Conservation (phyloP, 306 rosid genomes). For the Begonia fuchsioides region DNA sequence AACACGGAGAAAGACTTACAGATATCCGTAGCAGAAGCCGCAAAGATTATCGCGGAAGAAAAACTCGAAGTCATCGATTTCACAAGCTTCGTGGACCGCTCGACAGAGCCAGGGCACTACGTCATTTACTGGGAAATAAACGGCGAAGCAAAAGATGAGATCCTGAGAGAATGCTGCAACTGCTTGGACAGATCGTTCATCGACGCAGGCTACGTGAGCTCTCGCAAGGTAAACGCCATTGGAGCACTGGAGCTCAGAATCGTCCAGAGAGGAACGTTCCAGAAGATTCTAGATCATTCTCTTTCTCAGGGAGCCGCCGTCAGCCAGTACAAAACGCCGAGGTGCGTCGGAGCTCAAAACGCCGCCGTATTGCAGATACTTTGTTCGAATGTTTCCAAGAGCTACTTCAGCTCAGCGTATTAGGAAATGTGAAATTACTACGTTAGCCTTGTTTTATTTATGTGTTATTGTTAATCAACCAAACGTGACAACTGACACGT, state of each 20-base stretch:
- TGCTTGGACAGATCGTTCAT: conserved; percentile 62
- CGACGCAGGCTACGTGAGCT: conserved; percentile 79
- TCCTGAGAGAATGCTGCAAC: conserved; percentile 37
- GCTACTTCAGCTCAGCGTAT: conserved; percentile 22
- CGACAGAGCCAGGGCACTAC: conserved; percentile 50
- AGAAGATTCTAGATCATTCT: conserved; percentile 52
- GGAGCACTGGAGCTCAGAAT: conserved; percentile 65
- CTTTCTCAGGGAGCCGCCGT: conserved; percentile 53
- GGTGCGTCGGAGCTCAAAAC: conserved; percentile 38
- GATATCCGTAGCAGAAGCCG: conserved; percentile 55
- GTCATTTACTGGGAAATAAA: conserved; percentile 74
- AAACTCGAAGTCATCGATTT: conserved; percentile 53
- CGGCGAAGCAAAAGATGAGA: conserved; percentile 41
- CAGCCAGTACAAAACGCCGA: conserved; percentile 83
- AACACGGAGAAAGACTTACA: conserved; percentile 89
- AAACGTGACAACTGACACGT: too few relatives aligned
- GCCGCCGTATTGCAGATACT: too few relatives aligned
- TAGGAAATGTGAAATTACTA: background rate
- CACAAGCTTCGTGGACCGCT: conserved; percentile 50
- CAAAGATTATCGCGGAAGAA: conserved; percentile 19
- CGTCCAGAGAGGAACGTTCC: conserved; percentile 59
- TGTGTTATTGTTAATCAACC: too few relatives aligned
- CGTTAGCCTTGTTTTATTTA: too few relatives aligned
- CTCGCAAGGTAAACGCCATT: conserved; percentile 48
- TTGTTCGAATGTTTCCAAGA: too few relatives aligned